Conservation (phyloP, 2,329 filamentous ascomycete species). For the Aspergillus niger region DNA sequence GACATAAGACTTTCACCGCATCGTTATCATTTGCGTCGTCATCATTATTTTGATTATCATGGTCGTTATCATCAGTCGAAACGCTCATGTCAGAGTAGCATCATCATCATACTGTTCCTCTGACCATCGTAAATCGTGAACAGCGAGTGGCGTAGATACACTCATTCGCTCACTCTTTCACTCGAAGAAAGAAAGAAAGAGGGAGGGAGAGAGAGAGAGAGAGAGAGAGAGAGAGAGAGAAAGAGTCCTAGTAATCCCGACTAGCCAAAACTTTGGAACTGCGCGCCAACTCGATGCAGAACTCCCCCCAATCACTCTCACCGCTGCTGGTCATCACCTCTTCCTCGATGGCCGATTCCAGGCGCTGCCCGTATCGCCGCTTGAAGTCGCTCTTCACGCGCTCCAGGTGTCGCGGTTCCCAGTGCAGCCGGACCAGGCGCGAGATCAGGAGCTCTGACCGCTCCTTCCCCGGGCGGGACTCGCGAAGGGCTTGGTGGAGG, state of each 20-base stretch:
- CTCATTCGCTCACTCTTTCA: neutral
- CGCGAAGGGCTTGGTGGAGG: slow-evolving; percentile 82
- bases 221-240: no score
- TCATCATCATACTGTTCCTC: neutral
- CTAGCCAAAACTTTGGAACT: slow-evolving; percentile 31
- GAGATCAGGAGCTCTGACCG: slow-evolving; percentile 86
- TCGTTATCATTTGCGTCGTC: neutral
- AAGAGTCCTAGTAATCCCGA: neutral
- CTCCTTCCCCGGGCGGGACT: slow-evolving; percentile 69
- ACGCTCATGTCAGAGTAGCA: neutral
- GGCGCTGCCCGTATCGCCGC: slow-evolving; percentile 70
- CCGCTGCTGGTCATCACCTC: slow-evolving; percentile 63
- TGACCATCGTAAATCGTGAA: neutral
- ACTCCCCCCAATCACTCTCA: slow-evolving; percentile 67
- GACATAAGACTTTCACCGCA: no score
- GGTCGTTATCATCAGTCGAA: neutral
- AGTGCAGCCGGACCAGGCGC: slow-evolving; percentile 84
- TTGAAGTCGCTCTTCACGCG: slow-evolving; percentile 78
- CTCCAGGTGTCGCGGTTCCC: slow-evolving; percentile 82
- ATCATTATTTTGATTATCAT: neutral
- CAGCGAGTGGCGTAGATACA: neutral
- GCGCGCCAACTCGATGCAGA: slow-evolving; percentile 65
- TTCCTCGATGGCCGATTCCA: slow-evolving; percentile 77
- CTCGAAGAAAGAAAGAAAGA: no score
- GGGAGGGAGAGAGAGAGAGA: no score